Conservation (phyloP, 2,329 filamentous ascomycete species). For the Colletotrichum godetiae region DNA sequence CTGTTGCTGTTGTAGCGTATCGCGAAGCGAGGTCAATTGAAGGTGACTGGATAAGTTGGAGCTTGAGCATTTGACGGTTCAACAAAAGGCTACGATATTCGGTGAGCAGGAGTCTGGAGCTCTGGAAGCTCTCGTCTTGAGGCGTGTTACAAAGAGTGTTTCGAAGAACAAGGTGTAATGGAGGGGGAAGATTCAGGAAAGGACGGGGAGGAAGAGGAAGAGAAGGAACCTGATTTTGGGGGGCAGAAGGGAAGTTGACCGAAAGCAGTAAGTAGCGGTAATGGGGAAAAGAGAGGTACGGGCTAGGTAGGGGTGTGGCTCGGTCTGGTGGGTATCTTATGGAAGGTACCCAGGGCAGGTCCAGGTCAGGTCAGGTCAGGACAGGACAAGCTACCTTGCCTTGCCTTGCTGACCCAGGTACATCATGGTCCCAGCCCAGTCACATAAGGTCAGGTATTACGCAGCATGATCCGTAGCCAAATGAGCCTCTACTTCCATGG, state of each 20-base stretch:
- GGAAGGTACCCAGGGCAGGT: conserved; percentile 15
- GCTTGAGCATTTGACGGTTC: conserved; percentile 29
- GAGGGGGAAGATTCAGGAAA: conserved; percentile 28
- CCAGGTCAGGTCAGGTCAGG: conserved; percentile 1
- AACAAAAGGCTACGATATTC: conserved; percentile 18
- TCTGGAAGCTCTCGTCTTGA: conserved; percentile 35
- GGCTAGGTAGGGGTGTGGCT: conserved; percentile 32
- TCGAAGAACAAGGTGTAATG: conserved; percentile 37
- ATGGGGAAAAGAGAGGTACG: conserved; percentile 23
- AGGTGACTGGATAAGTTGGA: conserved; percentile 36
- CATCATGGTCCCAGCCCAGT: conserved; percentile 12
- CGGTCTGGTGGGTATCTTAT: conserved; percentile 33
- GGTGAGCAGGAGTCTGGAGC: conserved; percentile 25
- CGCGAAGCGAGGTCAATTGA: conserved; percentile 47
- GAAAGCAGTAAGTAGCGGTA: conserved; percentile 37
- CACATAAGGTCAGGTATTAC: neutral
- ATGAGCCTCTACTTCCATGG: neutral
- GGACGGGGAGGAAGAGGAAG: conserved; percentile 40
- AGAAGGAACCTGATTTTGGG: conserved; percentile 36
- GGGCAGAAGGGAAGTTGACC: conserved; percentile 35
- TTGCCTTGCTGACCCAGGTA: conserved; percentile 4
- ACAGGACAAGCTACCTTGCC: conserved; percentile 23
- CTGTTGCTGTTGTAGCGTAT: conserved; percentile 30
- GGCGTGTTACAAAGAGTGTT: conserved; percentile 44
- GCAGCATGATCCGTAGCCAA: conserved; percentile 16